Evolutionary conservation across 768 basidiomycete genomes (phyloP).

Genomic region (Rhodotorula diobovata): DNA sequence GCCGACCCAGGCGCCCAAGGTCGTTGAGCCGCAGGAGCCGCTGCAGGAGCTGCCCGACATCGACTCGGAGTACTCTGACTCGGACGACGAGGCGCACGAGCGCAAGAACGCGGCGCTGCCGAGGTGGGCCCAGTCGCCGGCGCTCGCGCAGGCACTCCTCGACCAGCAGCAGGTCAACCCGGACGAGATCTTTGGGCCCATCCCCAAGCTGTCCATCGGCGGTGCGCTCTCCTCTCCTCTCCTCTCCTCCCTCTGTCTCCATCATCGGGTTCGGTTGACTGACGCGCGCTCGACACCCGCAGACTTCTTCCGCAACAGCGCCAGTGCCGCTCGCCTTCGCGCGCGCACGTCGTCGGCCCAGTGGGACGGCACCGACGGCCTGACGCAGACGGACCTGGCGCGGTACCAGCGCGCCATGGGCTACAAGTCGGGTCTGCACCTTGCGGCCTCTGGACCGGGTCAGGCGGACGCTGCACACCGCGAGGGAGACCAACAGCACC

Average conservation of each 20-base stretch:
- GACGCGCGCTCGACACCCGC: neutral
- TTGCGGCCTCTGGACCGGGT: neutral
- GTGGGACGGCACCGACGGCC: conserved; percentile 85
- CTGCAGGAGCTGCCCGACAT: conserved; percentile 82
- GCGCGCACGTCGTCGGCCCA: conserved; percentile 90
- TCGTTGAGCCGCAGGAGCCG: conserved; percentile 17
- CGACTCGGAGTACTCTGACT: conserved; percentile 94
- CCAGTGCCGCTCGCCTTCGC: conserved; percentile 71
- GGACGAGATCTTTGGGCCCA: conserved; percentile 80
- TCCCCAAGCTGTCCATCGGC: conserved; percentile 82
- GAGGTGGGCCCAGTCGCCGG: conserved; percentile 87
- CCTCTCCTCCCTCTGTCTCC: neutral
- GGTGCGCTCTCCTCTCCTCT: conserved; percentile 11
- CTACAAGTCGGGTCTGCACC: conserved; percentile 45
- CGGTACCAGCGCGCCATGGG: conserved; percentile 91
- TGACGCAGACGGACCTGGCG: conserved; percentile 75
- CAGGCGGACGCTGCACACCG: neutral
- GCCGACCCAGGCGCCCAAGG: conserved; percentile 1
- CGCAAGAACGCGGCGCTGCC: conserved; percentile 66
- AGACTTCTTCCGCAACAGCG: conserved; percentile 70
- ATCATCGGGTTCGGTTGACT: too few species aligned
- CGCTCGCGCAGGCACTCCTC: conserved; percentile 70
- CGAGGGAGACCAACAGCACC: neutral
- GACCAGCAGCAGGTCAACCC: conserved; percentile 73
- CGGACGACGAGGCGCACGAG: conserved; percentile 78